phyloP scores from a whole-genome alignment of 495 filamentous ascomycete species.

The Neurospora tetraspora region DNA sequence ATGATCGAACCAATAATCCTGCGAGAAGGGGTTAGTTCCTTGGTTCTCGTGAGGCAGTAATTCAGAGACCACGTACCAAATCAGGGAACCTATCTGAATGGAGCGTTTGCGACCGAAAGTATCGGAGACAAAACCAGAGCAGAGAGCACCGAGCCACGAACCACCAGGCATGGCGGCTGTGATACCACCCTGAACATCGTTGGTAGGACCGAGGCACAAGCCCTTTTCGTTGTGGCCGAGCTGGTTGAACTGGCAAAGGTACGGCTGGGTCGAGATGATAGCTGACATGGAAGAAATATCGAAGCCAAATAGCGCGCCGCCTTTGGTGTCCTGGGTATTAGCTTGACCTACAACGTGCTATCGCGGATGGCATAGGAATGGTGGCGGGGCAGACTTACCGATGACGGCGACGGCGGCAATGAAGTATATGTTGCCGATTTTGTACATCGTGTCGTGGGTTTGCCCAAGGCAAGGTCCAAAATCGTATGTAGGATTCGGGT shows the following conservation, averaged over 20 bases:
- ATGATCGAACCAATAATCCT: conserved; percentile 54
- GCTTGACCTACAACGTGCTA: neutral
- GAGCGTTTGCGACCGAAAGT: conserved; percentile 53
- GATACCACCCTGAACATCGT: conserved; percentile 47
- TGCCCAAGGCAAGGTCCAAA: neutral
- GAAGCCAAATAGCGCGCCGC: conserved; percentile 74
- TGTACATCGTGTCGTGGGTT: conserved; percentile 25
- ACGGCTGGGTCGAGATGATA: conserved; percentile 52
- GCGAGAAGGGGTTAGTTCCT: neutral
- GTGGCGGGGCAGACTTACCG: conserved; percentile 19
- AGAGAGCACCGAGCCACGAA: conserved; percentile 62
- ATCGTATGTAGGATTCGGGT: neutral
- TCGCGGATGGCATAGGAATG: neutral
- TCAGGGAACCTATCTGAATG: conserved; percentile 52
- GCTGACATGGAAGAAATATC: conserved; percentile 78
- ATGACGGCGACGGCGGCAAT: conserved; percentile 68
- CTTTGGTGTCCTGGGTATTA: conserved; percentile 28
- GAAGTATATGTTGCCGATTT: conserved; percentile 60
- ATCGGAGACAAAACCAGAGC: conserved; percentile 60
- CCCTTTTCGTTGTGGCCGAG: conserved; percentile 24
- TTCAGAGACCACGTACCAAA: conserved; percentile 41
- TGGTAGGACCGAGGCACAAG: conserved; percentile 38
- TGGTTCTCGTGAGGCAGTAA: neutral
- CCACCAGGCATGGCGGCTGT: conserved; percentile 65
- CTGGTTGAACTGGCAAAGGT: conserved; percentile 57